These are phyloP conservation scores for Pythium aristosporum DNA, from an alignment of 352 stramenopile genomes.

Conservation along the genomic window DNA sequence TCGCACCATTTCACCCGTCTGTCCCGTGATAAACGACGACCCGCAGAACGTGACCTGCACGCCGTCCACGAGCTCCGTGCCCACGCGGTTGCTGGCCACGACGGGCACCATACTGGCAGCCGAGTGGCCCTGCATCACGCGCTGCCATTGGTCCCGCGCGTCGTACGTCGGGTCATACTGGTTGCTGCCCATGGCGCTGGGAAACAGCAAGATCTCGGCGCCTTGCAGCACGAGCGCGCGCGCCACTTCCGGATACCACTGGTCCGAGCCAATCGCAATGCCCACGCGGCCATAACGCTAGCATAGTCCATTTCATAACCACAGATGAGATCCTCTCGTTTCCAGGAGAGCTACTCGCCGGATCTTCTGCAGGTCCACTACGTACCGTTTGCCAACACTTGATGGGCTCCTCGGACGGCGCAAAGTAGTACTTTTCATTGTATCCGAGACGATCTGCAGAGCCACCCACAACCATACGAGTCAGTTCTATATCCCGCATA, in stretches of 20 bases:
- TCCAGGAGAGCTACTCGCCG: no score
- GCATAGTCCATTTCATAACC: background rate
- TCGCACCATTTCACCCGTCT: constrained; percentile 87
- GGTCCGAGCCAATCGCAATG: constrained; percentile 89
- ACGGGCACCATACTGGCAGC: constrained; percentile 90
- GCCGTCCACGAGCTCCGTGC: constrained; percentile 73
- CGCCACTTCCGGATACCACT: constrained; percentile 92
- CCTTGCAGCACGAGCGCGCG: constrained; percentile 86
- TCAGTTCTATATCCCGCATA: background rate
- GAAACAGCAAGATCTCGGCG: constrained; percentile 85
- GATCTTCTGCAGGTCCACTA: background rate
- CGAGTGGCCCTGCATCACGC: constrained; percentile 90
- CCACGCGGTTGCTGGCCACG: constrained; percentile 90
- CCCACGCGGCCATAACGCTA: constrained; percentile 88
- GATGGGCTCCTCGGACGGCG: constrained; percentile 86
- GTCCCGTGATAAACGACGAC: constrained; percentile 91
- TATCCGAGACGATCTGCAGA: constrained; percentile 81
- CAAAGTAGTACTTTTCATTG: constrained; percentile 94
- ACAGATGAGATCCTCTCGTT: no score
- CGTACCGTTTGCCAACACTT: constrained; percentile 87
- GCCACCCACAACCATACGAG: background rate
- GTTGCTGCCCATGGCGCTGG: constrained; percentile 83
- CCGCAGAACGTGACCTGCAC: constrained; percentile 90
- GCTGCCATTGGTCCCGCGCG: constrained; percentile 89
- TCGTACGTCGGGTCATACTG: constrained; percentile 88